Conservation (phyloP, 192 early-diverging fungal genomes). For the Coemansia sp. region DNA sequence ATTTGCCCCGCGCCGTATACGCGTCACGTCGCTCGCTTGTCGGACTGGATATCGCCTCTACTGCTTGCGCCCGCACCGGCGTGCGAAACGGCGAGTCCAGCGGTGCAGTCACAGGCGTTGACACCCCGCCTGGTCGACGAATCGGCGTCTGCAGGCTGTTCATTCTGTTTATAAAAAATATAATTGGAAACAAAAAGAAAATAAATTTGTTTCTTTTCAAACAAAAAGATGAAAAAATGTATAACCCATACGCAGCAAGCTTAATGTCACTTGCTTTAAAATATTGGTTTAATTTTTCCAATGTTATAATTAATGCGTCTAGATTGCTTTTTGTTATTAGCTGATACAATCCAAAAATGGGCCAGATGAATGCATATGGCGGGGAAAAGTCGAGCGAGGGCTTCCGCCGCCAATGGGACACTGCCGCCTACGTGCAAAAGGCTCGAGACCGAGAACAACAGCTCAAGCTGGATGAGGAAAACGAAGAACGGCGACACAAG, state of each 20-base stretch:
- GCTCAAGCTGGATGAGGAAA: slow-evolving; percentile 43
- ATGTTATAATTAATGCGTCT: neutral
- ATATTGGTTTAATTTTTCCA: too few relatives aligned
- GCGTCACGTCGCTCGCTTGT: neutral
- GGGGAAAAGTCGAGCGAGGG: slow-evolving; percentile 10
- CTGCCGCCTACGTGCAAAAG: slow-evolving; percentile 63
- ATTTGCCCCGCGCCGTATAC: slow-evolving; percentile 20
- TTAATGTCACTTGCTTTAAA: too few relatives aligned
- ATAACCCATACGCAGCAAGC: too few relatives aligned
- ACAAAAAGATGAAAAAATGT: slow-evolving; percentile 8
- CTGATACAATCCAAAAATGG: neutral
- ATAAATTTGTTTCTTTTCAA: neutral
- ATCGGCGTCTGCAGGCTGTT: slow-evolving; percentile 33
- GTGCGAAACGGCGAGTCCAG: slow-evolving; percentile 25
- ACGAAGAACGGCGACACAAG: slow-evolving; percentile 59
- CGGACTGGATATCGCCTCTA: neutral
- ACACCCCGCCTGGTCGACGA: slow-evolving; percentile 11
- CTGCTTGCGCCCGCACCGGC: slow-evolving; percentile 10
- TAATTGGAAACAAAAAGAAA: slow-evolving; percentile 13
- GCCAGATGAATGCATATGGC: slow-evolving; percentile 18
- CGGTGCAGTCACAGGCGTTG: neutral
- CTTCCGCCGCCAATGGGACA: slow-evolving; percentile 65
- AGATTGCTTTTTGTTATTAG: neutral
- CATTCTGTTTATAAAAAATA: slow-evolving; percentile 14
- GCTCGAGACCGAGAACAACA: slow-evolving; percentile 64